These are phyloP conservation scores for Pyricularia sp. DNA, from an alignment of 2,329 filamentous ascomycete genomes.

Conservation along the genomic window DNA sequence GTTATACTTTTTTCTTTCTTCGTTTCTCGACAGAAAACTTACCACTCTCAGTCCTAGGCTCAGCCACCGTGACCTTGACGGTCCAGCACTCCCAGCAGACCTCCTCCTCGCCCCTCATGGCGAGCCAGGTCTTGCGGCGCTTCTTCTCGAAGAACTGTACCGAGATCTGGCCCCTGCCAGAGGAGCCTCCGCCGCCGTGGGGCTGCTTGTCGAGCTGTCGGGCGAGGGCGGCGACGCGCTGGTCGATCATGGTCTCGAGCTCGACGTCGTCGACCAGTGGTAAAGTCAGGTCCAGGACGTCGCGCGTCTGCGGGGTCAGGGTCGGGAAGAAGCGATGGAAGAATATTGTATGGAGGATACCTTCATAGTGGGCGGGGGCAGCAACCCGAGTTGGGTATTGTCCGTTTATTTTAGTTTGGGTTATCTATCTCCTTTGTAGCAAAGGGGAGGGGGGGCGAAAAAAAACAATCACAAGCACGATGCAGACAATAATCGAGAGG, in stretches of 20 bases:
- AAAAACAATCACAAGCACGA: constrained; percentile 1
- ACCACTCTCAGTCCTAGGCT: constrained; percentile 83
- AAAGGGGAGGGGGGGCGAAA: constrained; percentile 8
- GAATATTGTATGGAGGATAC: constrained; percentile 93
- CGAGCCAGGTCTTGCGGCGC: constrained; percentile 67
- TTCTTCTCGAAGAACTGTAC: constrained; percentile 95
- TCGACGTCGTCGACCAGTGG: constrained; percentile 85
- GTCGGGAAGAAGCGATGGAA: constrained; percentile 96
- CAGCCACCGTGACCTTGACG: constrained; percentile 84
- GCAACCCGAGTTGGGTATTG: neutral
- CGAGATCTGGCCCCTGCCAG: constrained; percentile 45
- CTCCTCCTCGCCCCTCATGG: constrained; percentile 74
- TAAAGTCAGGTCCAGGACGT: constrained; percentile 83
- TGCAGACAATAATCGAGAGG: neutral
- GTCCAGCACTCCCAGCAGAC: constrained; percentile 97
- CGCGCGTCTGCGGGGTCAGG: constrained; percentile 71
- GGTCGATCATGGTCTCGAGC: constrained; percentile 88
- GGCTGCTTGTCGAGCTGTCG: constrained; percentile 53
- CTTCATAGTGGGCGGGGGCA: constrained; percentile 32
- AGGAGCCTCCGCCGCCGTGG: constrained; percentile 6
- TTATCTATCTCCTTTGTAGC: constrained; percentile 7
- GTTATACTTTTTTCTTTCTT: neutral
- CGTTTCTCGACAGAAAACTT: constrained; percentile 20
- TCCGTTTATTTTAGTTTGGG: neutral
- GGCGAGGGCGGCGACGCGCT: constrained; percentile 69